Base-by-base conservation (phyloP, 257 asterid genomes). In the Scutellaria minor region DNA sequence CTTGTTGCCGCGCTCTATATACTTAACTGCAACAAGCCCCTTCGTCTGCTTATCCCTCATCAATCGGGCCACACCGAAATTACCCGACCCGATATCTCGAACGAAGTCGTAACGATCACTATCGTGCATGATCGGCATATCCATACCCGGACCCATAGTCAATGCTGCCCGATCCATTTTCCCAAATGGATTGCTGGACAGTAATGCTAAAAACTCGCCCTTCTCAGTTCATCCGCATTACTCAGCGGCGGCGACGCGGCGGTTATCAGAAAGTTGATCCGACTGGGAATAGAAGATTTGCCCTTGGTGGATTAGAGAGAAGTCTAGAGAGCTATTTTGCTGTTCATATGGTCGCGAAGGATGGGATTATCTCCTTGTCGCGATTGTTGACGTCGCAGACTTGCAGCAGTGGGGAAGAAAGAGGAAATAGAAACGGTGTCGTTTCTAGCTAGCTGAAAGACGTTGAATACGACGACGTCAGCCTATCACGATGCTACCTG, bases 41-140 rank as follows among this genome's bases (percentile, higher is more conserved):
- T 78, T 91, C 5, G 97, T 89, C 77, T 84, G 96, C 82, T 87
- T 91, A 67, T 91, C 96, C 64, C 84, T 87, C 96, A 89, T 83
- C 72, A 91, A 85, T 58, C 95, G 89, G 24, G 97, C 97, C 15
- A 91, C 96, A 0, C 94, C 96, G 75, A 89, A 91, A 54, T 91
- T 90, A 69, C 97, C 97, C 66, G 96, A 79, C 70, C 97, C 97
- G 77, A 91, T 89, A 76, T 91, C 97, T 18, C 81, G 87, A 5
- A 91, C 95, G 22, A 91, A 72, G 81, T 91, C 97, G 77, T 89
- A 91, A 31, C 97, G 89, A 81, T 89, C 96, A 60, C 95, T 89
- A 51, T 89, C 95, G 87, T 91, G 97, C 96, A 91, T 89, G 89
- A 89, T 91, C 91, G 96, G 96, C 91, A 91, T 79, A 72, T 89